Percentiles rank a stretch among this genome's conserved stretches.
phyloP scores from a whole-genome alignment of 1,284 basidiomycete genomes.

The Wallemia hederae region DNA sequence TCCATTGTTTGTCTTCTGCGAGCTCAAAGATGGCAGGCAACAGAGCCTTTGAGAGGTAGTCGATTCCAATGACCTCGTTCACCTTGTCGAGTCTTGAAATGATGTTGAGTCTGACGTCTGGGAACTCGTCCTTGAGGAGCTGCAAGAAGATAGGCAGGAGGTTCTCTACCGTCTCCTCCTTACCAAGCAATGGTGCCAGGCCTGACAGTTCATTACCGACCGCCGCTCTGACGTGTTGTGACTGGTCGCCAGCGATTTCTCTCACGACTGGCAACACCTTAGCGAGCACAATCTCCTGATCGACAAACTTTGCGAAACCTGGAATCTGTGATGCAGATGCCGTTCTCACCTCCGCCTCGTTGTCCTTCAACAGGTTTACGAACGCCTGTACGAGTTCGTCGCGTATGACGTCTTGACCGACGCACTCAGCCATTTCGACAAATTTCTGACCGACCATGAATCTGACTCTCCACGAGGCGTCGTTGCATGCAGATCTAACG shows the following conservation, averaged over 20 bases:
- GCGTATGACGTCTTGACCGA: slow-evolving; percentile 65
- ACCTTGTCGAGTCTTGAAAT: slow-evolving; percentile 97
- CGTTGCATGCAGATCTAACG: slow-evolving; percentile 57
- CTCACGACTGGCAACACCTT: slow-evolving; percentile 88
- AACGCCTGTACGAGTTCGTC: slow-evolving; percentile 85
- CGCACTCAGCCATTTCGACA: slow-evolving; percentile 76
- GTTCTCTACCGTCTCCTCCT: slow-evolving; percentile 83
- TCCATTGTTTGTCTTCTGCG: slow-evolving; percentile 99
- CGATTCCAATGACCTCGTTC: slow-evolving; percentile 91
- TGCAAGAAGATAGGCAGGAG: slow-evolving; percentile 89
- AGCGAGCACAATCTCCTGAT: slow-evolving; percentile 75
- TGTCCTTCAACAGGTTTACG: slow-evolving; percentile 83
- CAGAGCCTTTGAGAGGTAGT: slow-evolving; percentile 76
- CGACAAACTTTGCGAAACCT: slow-evolving; percentile 86
- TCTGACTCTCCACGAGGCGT: slow-evolving; percentile 95
- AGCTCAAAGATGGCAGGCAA: slow-evolving; percentile 93
- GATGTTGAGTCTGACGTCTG: slow-evolving; percentile 88
- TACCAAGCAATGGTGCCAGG: slow-evolving; percentile 80
- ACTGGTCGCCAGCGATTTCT: slow-evolving; percentile 72
- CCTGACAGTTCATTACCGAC: slow-evolving; percentile 91
- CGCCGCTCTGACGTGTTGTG: slow-evolving; percentile 90
- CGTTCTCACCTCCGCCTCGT: slow-evolving; percentile 93
- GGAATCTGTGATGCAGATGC: slow-evolving; percentile 90
- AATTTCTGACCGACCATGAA: slow-evolving; percentile 99
- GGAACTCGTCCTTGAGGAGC: slow-evolving; percentile 93